Base-by-base conservation (phyloP, 345 rosid genomes). In the Gynandropsis gynandra region DNA sequence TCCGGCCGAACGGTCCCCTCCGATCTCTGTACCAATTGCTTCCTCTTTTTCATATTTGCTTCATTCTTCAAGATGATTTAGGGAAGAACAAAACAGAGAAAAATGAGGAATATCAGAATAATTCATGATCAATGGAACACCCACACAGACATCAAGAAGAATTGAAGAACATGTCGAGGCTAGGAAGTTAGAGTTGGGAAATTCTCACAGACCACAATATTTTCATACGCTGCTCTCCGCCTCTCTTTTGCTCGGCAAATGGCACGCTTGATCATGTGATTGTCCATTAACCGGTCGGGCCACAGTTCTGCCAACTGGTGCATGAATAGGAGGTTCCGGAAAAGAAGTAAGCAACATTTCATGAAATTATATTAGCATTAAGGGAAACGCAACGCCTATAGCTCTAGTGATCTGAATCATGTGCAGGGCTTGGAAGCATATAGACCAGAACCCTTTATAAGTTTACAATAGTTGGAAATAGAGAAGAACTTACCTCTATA, bases 211-310 rank as follows among this genome's bases (percentile, higher is more conserved):
- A 65, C 63, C 64, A 32, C 50, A 16, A 47, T 14, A 36, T 55
- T 56, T 41, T 34, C 50, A 34, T 21, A 4, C 56, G 21, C 32
- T 16, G 58, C 63, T 64, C 42, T 56, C 16, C 47, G 72, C 48
- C 89, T 80, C 62, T 84, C 98, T 75, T 90, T 90, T 42, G 89
- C 85, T 52, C 81, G 73, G 47, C 89, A 79, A 65, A 87, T 84
- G 63, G 96, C 95, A 58, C 75, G 82, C 68, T 79, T 87, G 61
- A 87, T 84, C 66, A 80, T 89, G 74, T 76, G 89, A 67, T 87
- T 87, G 82, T 90, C 92, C 89, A 87, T 87, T 47, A 71, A 55
- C 54, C 76, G 85, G 55, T 64, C 76, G 57, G 96, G 98, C 98
- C 98, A 90, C 57, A 90, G 58, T 18, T 59, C 74, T 50, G 95